A percentile compares a stretch with the other conserved stretches of the same genome.
Conservation (phyloP, 805 yeast genomes). For the Candida sphagnicola region DNA sequence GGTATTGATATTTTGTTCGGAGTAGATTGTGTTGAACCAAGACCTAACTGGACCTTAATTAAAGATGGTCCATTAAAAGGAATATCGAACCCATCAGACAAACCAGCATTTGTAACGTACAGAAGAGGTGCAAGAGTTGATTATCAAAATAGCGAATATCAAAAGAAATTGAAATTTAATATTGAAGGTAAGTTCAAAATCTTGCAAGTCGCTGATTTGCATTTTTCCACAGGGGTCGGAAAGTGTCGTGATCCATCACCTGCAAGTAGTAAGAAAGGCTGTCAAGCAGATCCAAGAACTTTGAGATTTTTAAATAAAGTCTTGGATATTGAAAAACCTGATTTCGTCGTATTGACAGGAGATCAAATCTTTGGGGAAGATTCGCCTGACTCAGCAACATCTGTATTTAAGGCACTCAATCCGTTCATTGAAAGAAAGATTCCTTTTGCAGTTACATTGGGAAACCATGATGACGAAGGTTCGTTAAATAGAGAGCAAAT, state of each 20-base stretch:
- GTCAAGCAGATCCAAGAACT: slow-evolving; percentile 80
- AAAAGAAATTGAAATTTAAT: slow-evolving; percentile 32
- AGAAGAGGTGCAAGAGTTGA: slow-evolving; percentile 32
- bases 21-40: slow-evolving; percentile 67
- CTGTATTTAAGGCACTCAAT: slow-evolving; percentile 69
- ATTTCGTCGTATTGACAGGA: slow-evolving; percentile 82
- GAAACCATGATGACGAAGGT: slow-evolving; percentile 95
- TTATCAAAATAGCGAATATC: slow-evolving; percentile 20
- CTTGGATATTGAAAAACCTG: slow-evolving; percentile 74
- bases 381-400: slow-evolving; percentile 77
- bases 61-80: slow-evolving; percentile 17
- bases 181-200: slow-evolving; percentile 62
- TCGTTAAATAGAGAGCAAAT: slow-evolving; percentile 55
- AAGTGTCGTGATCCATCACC: slow-evolving; percentile 74
- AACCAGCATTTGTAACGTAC: slow-evolving; percentile 26
- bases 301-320: slow-evolving; percentile 55
- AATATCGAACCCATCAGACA: slow-evolving; percentile 15
- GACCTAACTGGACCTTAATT: slow-evolving; percentile 61
- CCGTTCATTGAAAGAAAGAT: slow-evolving; percentile 66
- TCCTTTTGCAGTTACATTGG: slow-evolving; percentile 84
- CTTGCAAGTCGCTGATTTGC: slow-evolving; percentile 87
- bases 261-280: slow-evolving; percentile 39
- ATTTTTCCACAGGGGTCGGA: slow-evolving; percentile 83
- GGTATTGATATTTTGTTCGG: slow-evolving; percentile 74
- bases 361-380: slow-evolving; percentile 85